Evolutionary conservation across 2,329 filamentous ascomycete genomes (phyloP).

Genomic region (Rhynchosporium secalis): DNA sequence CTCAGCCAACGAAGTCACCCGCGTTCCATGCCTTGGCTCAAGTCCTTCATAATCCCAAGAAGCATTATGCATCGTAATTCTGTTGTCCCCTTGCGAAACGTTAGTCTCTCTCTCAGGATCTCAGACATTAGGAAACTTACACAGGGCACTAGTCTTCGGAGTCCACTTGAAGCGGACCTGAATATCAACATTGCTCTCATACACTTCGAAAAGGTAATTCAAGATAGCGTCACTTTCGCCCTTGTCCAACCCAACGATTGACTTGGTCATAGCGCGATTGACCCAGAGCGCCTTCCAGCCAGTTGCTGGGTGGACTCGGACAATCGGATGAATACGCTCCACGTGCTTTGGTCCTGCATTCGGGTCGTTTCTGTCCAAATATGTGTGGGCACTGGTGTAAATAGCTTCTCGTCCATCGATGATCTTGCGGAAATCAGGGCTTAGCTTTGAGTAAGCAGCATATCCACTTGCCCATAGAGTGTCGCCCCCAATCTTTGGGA

Average conservation of each 20-base stretch:
- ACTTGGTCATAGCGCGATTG: slow-evolving; percentile 67
- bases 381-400: slow-evolving; percentile 65
- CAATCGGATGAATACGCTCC: slow-evolving; percentile 68
- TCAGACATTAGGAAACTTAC: slow-evolving; percentile 35
- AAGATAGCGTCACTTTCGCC: slow-evolving; percentile 69
- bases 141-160: slow-evolving; percentile 63
- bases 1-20: slow-evolving; percentile 70
- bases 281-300: slow-evolving; percentile 75
- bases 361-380: slow-evolving; percentile 64
- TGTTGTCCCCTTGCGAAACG: slow-evolving; percentile 54
- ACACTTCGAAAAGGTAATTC: slow-evolving; percentile 66
- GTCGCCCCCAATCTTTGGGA: slow-evolving; percentile 61
- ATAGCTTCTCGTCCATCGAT: slow-evolving; percentile 67
- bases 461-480: slow-evolving; percentile 74
- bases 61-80: slow-evolving; percentile 72
- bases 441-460: slow-evolving; percentile 71
- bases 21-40: slow-evolving; percentile 68
- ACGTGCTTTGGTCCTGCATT: slow-evolving; percentile 62
- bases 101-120: background rate
- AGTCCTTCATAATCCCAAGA: slow-evolving; percentile 71
- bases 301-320: slow-evolving; percentile 70
- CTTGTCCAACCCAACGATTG: slow-evolving; percentile 68
- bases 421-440: slow-evolving; percentile 66
- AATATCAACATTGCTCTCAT: slow-evolving; percentile 67
- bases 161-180: slow-evolving; percentile 73